Conservation (phyloP, 331 rosid species). For the Acacia pycnantha region DNA sequence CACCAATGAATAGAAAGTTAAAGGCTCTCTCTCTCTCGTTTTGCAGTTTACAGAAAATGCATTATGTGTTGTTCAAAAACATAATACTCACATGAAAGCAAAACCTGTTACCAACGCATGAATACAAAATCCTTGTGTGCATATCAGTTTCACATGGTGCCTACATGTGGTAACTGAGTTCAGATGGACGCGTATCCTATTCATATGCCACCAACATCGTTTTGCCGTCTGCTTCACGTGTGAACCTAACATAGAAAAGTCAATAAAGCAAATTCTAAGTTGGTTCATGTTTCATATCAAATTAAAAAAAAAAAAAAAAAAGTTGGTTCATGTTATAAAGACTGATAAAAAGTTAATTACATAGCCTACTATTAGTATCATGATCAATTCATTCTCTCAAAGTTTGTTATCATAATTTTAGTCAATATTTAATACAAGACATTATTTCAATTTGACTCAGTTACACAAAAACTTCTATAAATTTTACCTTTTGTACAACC, state of each 20-base stretch:
- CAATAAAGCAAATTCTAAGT: neutral
- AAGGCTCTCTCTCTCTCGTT: neutral
- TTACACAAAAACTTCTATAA: neutral
- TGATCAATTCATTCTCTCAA: neutral
- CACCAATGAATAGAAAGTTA: neutral
- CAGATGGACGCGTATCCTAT: constrained; percentile 10
- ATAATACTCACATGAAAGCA: constrained; percentile 3
- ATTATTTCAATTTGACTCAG: neutral
- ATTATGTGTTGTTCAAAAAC: neutral
- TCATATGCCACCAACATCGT: constrained; percentile 2
- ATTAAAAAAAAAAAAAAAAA: no score
- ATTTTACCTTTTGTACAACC: neutral
- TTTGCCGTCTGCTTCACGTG: neutral
- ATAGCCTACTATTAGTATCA: neutral
- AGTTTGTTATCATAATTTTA: neutral
- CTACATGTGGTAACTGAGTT: neutral
- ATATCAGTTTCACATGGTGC: constrained; percentile 1
- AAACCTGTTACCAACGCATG: neutral
- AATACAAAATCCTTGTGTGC: constrained; percentile 27
- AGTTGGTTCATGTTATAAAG: neutral
- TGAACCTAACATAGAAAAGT: constrained; percentile 6
- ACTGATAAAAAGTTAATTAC: neutral
- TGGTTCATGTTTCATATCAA: neutral
- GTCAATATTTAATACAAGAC: neutral
- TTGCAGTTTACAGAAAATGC: no score